A percentile compares a stretch with the other conserved stretches of the same genome.
Conservation (phyloP, 306 rosid species). For the Argentina anserina region DNA sequence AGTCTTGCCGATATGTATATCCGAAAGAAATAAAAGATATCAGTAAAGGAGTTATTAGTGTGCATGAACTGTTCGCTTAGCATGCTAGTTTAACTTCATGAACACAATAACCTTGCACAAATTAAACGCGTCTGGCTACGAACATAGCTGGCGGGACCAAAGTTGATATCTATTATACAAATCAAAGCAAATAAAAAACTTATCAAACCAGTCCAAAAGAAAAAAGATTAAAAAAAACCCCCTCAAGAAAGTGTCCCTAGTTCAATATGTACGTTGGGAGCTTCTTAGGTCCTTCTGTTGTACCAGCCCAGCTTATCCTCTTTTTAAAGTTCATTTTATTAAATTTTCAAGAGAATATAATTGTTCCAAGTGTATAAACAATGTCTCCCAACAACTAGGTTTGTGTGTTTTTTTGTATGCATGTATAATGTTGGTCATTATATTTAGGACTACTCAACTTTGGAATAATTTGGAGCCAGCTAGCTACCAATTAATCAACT, state of each 20-base stretch:
- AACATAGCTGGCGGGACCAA: slow-evolving; percentile 5
- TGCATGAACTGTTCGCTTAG: not conserved
- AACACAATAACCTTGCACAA: not conserved
- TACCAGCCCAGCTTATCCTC: not conserved
- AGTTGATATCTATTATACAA: not conserved
- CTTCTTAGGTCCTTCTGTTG: not conserved
- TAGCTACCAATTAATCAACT: not conserved
- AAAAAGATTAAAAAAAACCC: no score
- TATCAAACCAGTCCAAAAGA: not conserved
- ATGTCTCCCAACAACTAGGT: slow-evolving; percentile 23
- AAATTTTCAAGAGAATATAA: not conserved
- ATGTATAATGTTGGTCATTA: not conserved
- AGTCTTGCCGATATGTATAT: not conserved
- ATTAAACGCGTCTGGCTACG: slow-evolving; percentile 21
- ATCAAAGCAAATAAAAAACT: not conserved
- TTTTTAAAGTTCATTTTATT: not conserved
- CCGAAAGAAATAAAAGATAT: not conserved
- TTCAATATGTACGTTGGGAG: not conserved
- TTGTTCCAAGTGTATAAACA: not conserved
- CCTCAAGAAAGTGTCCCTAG: not conserved
- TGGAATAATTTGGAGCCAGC: not conserved
- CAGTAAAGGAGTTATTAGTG: not conserved
- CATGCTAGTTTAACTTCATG: not conserved
- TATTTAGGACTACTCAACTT: not conserved
- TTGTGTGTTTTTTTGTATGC: not conserved